Conservation (phyloP, 2,329 filamentous ascomycete species). For the Aspergillus brunneoviolaceus region DNA sequence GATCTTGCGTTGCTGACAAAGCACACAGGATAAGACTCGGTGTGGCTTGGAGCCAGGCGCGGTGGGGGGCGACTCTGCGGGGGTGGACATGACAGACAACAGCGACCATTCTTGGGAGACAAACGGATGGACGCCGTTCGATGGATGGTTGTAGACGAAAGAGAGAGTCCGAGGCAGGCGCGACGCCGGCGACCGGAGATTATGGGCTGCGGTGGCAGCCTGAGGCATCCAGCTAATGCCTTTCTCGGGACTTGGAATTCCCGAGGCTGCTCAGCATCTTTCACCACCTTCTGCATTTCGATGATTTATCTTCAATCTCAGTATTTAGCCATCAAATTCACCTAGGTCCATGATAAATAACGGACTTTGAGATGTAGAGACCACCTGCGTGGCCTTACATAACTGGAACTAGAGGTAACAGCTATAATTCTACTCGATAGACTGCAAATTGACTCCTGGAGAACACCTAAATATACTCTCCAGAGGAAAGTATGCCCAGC, state of each 20-base stretch:
- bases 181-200: neutral
- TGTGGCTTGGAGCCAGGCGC: neutral
- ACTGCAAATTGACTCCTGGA: no score
- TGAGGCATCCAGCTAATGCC: neutral
- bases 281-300: no score
- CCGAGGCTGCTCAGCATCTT: neutral
- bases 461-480: no score
- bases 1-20: slow-evolving; percentile 75
- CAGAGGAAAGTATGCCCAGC: no score
- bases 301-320: no score
- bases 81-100: neutral
- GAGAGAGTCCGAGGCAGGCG: neutral
- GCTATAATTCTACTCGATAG: no score
- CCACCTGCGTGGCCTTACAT: no score
- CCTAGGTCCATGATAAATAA: no score
- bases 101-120: no score
- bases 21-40: slow-evolving; percentile 55
- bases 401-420: no score
- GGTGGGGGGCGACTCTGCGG: neutral
- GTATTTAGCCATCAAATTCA: no score
- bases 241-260: neutral
- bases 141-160: neutral
- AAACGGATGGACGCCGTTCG: neutral
- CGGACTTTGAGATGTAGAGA: no score
- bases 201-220: neutral